A percentile compares a stretch with the other conserved stretches of the same genome.
Conservation (phyloP, 345 rosid species). For the Populus nigra region DNA sequence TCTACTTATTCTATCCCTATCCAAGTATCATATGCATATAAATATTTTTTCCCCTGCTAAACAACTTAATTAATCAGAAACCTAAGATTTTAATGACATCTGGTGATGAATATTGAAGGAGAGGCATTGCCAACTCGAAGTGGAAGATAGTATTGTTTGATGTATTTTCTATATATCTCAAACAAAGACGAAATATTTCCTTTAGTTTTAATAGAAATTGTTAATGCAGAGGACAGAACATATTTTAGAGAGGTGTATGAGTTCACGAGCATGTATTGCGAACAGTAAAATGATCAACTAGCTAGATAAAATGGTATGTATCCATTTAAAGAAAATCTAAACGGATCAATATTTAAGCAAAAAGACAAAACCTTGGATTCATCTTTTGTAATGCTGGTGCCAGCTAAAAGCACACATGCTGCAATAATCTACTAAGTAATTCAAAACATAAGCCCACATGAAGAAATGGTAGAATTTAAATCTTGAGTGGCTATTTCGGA, state of each 20-base stretch:
- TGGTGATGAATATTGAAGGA: not conserved
- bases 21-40: not conserved
- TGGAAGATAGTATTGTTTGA: not conserved
- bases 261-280: constrained; percentile 24
- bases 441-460: not conserved
- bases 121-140: not conserved
- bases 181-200: too few species aligned
- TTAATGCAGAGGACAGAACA: not conserved
- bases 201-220: not conserved
- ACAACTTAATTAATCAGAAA: not conserved
- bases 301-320: not conserved
- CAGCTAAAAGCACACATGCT: constrained; percentile 42
- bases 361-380: constrained; percentile 47
- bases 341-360: constrained; percentile 34
- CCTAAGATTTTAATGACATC: not conserved
- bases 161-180: not conserved
- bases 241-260: constrained; percentile 13
- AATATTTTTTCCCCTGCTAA: not conserved
- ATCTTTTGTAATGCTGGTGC: constrained; percentile 40
- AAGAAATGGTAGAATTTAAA: constrained; percentile 6
- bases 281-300: constrained; percentile 13
- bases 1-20: not conserved
- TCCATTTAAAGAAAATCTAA: constrained; percentile 23
- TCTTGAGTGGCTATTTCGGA: constrained; percentile 13
- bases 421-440: constrained; percentile 7